These are phyloP conservation scores for Drechslerella dactyloides DNA, from an alignment of 2,329 filamentous ascomycete genomes.

Conservation along the genomic window DNA sequence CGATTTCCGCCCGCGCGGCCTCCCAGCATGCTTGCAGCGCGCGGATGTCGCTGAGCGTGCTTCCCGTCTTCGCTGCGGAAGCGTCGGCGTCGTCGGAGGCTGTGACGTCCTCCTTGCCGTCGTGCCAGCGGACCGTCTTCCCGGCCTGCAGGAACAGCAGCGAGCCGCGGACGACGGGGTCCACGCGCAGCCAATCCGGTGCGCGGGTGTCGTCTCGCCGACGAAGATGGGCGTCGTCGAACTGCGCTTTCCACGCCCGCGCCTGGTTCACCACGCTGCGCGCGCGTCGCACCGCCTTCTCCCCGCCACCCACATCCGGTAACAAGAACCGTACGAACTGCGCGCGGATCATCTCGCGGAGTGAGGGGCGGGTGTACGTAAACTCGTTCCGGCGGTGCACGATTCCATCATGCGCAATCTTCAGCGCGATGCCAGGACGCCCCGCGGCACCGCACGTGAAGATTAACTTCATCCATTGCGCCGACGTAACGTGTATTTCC, in stretches of 20 bases:
- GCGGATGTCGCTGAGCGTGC: conserved; percentile 12
- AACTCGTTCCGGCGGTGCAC: conserved; percentile 40
- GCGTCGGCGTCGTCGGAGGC: too few species aligned
- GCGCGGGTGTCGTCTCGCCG: conserved; percentile 12
- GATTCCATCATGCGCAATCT: conserved; percentile 36
- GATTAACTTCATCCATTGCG: conserved; percentile 43
- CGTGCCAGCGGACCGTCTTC: conserved; percentile 28
- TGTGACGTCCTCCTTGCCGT: conserved; percentile 25
- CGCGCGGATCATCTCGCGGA: conserved; percentile 36
- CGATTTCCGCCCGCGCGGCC: conserved; percentile 14
- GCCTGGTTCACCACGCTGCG: conserved; percentile 9
- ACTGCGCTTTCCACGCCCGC: conserved; percentile 29
- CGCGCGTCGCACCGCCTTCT: conserved; percentile 22
- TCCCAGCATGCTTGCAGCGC: conserved; percentile 32
- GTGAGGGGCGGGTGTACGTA: conserved; percentile 15
- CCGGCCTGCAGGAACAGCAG: conserved; percentile 33
- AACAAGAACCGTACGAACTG: conserved; percentile 41
- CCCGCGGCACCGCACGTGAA: conserved; percentile 20
- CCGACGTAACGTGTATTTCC: conserved; percentile 19
- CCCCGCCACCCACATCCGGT: conserved; percentile 16
- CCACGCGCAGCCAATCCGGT: conserved; percentile 33
- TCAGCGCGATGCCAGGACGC: conserved; percentile 29
- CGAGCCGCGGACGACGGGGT: conserved; percentile 35
- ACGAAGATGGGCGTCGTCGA: conserved; percentile 11
- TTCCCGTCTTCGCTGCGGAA: conserved; percentile 1